These are phyloP conservation scores for Bothriochloa decipiens DNA, from an alignment of 176 grass and related monocot species.

Conservation along the genomic window DNA sequence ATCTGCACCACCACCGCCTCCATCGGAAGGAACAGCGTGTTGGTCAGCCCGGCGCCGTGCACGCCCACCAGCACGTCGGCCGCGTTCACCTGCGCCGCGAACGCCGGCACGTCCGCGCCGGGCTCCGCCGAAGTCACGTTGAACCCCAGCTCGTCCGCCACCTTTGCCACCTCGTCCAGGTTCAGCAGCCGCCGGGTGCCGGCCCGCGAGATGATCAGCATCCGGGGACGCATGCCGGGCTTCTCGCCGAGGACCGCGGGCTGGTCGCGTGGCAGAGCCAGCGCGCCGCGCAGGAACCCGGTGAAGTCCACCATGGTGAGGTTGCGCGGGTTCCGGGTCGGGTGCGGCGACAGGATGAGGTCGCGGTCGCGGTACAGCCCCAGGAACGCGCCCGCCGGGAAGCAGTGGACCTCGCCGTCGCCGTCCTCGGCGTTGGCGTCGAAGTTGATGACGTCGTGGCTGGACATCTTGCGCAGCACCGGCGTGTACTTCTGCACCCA, in stretches of 20 bases:
- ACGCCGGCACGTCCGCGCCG: slow-evolving; percentile 44
- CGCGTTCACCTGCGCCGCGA: slow-evolving; percentile 61
- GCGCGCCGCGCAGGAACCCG: slow-evolving; percentile 54
- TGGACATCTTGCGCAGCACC: slow-evolving; percentile 60
- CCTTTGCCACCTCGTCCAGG: slow-evolving; percentile 42
- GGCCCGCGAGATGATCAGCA: slow-evolving; percentile 59
- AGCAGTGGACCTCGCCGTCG: slow-evolving; percentile 59
- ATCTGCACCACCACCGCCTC: slow-evolving; percentile 62
- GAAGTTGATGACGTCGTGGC: slow-evolving; percentile 65
- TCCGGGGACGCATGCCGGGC: slow-evolving; percentile 45
- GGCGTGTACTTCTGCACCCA: slow-evolving; percentile 72
- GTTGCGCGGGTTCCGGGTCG: slow-evolving; percentile 59
- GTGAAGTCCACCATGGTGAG: slow-evolving; percentile 71
- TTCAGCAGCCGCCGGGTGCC: slow-evolving; percentile 60
- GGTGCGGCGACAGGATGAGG: slow-evolving; percentile 69
- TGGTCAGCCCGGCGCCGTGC: slow-evolving; percentile 70
- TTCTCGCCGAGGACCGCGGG: slow-evolving; percentile 51
- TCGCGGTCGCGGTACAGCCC: slow-evolving; percentile 70
- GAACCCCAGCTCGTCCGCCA: slow-evolving; percentile 55
- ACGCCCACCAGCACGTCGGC: slow-evolving; percentile 64
- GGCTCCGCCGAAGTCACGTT: slow-evolving; percentile 58
- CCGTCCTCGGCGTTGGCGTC: slow-evolving; percentile 59
- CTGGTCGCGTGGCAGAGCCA: slow-evolving; percentile 42
- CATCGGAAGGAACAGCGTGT: slow-evolving; percentile 59
- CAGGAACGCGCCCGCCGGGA: slow-evolving; percentile 38